A percentile compares a stretch with the other conserved stretches of the same genome.
Conservation (phyloP, 2,329 filamentous ascomycete genomes). For the Clonostachys chloroleuca region DNA sequence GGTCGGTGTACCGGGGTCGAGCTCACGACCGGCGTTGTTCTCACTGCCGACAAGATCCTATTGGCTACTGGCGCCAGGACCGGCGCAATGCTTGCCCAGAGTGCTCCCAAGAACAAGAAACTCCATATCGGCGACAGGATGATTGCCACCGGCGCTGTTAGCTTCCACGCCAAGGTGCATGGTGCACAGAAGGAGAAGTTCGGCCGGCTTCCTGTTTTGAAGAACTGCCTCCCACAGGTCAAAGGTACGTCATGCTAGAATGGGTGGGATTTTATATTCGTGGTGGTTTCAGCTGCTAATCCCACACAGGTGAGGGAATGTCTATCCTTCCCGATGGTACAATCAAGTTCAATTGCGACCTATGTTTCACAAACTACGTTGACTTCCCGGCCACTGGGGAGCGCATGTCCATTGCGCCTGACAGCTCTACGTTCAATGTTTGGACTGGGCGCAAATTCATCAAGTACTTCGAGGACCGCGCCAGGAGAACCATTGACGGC, state of each 20-base stretch:
- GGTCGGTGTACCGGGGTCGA: conserved; percentile 44
- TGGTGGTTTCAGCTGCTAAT: too few species aligned
- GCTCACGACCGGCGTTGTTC: conserved; percentile 35
- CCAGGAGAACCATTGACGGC: conserved; percentile 28
- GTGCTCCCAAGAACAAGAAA: conserved; percentile 39
- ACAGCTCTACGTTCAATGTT: conserved; percentile 32
- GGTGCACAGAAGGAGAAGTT: conserved; percentile 42
- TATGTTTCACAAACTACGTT: conserved; percentile 51
- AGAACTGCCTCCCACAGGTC: conserved; percentile 33
- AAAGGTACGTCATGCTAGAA: conserved; percentile 24
- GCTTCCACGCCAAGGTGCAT: conserved; percentile 30
- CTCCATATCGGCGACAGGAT: conserved; percentile 49
- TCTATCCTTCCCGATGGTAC: conserved; percentile 39
- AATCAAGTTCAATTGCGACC: conserved; percentile 59
- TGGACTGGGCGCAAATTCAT: conserved; percentile 31
- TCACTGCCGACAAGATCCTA: conserved; percentile 47
- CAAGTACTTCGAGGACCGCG: conserved; percentile 37
- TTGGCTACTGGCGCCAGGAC: conserved; percentile 55
- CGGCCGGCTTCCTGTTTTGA: conserved; percentile 46
- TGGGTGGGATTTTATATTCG: too few species aligned
- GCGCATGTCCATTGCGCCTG: conserved; percentile 46
- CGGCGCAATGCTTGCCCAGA: conserved; percentile 45
- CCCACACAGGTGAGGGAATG: conserved; percentile 30
- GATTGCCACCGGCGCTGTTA: conserved; percentile 49
- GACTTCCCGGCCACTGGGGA: conserved; percentile 39